Evolutionary conservation across 768 basidiomycete species (phyloP).

Genomic region (Calocera cornea): DNA sequence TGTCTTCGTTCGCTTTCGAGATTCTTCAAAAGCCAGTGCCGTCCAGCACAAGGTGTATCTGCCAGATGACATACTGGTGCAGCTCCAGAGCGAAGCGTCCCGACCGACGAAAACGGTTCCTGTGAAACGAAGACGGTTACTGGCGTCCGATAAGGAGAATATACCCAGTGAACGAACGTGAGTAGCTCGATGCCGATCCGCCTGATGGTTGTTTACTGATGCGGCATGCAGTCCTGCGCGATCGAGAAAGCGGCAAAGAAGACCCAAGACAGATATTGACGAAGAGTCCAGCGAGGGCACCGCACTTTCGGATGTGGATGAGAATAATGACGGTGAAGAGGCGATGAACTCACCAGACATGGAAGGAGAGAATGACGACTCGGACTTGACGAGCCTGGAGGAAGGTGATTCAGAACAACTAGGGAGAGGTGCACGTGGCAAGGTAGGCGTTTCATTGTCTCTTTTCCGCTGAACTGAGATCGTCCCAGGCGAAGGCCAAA

Average conservation of each 20-base stretch:
- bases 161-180: not conserved
- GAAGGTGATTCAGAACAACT: constrained; percentile 8
- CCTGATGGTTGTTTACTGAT: too few relatives aligned
- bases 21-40: constrained; percentile 42
- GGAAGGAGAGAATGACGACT: constrained; percentile 11
- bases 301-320: constrained; percentile 1
- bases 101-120: not conserved
- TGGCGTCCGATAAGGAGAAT: not conserved
- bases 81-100: not conserved
- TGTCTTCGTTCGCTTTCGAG: constrained; percentile 61
- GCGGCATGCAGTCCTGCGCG: not conserved
- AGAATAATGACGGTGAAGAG: constrained; percentile 10
- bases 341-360: constrained; percentile 5
- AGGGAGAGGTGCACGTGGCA: constrained; percentile 20
- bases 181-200: not conserved
- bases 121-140: not conserved
- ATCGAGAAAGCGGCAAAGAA: not conserved
- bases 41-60: constrained; percentile 13
- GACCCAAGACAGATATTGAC: not conserved
- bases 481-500: not conserved
- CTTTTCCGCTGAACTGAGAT: too few relatives aligned
- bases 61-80: constrained; percentile 13
- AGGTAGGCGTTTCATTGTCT: constrained; percentile 8
- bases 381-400: not conserved
- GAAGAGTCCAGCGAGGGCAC: not conserved